These are phyloP conservation scores for Ophiostoma piceae DNA, from an alignment of 2,329 filamentous ascomycete species.

Conservation along the genomic window DNA sequence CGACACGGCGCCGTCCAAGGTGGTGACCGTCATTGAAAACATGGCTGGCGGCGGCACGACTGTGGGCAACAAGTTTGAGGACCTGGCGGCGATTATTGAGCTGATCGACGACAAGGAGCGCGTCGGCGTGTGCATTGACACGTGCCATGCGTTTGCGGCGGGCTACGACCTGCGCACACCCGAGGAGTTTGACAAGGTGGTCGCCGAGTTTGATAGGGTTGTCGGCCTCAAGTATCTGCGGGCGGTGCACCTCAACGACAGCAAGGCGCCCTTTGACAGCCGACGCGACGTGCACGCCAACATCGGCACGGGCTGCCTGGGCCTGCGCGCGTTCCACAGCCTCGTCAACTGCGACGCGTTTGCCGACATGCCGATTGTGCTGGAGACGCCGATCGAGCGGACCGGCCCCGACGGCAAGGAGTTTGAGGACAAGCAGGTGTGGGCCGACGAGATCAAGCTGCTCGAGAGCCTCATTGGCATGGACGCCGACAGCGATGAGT, in stretches of 20 bases:
- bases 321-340: slow-evolving; percentile 83
- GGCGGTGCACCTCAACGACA: slow-evolving; percentile 90
- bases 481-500: slow-evolving; percentile 70
- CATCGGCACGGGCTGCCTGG: slow-evolving; percentile 91
- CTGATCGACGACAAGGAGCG: slow-evolving; percentile 73
- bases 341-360: slow-evolving; percentile 79
- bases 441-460: slow-evolving; percentile 92
- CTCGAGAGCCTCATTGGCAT: slow-evolving; percentile 83
- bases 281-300: slow-evolving; percentile 90
- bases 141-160: slow-evolving; percentile 91
- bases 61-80: slow-evolving; percentile 78
- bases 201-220: slow-evolving; percentile 68
- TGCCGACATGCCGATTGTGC: slow-evolving; percentile 76
- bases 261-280: slow-evolving; percentile 79
- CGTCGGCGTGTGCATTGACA: slow-evolving; percentile 92
- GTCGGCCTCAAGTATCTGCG: slow-evolving; percentile 76
- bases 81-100: slow-evolving; percentile 78
- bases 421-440: slow-evolving; percentile 73
- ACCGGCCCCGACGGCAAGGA: slow-evolving; percentile 60
- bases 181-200: slow-evolving; percentile 64
- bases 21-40: slow-evolving; percentile 85
- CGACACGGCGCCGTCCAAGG: slow-evolving; percentile 57
- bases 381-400: slow-evolving; percentile 90
- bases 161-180: slow-evolving; percentile 84
- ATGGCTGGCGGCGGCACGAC: slow-evolving; percentile 91